Evolutionary conservation across 768 basidiomycete species (phyloP), one percentile per base, ranked within the genome.

Genomic region (Holtermanniella nyarrowii): DNA sequence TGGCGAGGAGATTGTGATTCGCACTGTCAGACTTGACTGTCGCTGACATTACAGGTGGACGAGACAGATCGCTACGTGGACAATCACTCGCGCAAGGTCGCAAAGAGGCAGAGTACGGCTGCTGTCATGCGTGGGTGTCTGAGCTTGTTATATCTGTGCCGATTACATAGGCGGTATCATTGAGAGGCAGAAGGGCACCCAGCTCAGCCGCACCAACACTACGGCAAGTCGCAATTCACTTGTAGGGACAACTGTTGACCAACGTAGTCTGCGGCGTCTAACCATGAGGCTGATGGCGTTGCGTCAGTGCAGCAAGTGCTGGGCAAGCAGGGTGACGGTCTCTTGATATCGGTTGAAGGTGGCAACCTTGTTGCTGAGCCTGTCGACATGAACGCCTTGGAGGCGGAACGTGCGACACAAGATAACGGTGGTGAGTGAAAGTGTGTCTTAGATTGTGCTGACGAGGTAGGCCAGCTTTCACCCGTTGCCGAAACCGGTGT

Each of bases 21-120:
- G 31, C 31, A 16, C 31, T 7, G 31, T n/a, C n/a, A n/a, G n/a
- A 20, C 7, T 22, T 11, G 20, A n/a, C 16, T n/a, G 11, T 40
- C 37, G 16, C 22, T 44, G 42, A 20, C n/a, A n/a, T n/a, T n/a
- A 5, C 18, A 67, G 65, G 57, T 93, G 25, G 90, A 93, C 62
- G 90, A 95, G 72, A 93, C 89, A 2, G 90, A 95, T 72, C 78
- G 82, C 23, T 91, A 85, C 60, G 82, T 86, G 58, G 86, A 88
- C 59, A 95, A 93, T 63, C 82, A 82, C 44, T 82, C 81, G 47
- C 90, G 89, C 65, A 78, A 77, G 53, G 74, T 76, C 5, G 89
- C 86, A 0, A 82, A 78, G 56, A 77, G 90, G 13, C 70, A 78
- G 53, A 83, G 82, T 12, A 87, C 82, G 12, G 79, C 84, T 5